phyloP scores from a whole-genome alignment of 306 rosid species.

The Quercus cerris region DNA sequence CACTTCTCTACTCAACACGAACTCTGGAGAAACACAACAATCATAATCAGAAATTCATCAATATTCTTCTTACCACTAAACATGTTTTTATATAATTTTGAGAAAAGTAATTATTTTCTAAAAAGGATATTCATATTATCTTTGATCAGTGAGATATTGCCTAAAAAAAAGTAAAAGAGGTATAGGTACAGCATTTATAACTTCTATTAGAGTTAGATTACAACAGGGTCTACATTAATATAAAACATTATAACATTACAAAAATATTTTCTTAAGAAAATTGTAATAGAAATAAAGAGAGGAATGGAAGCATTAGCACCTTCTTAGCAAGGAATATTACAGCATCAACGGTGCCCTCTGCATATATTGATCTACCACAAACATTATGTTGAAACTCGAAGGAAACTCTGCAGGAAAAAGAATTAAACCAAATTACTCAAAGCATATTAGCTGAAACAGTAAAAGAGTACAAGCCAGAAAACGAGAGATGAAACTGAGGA shows the following conservation, averaged over 20 bases:
- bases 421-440: not conserved
- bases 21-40: not conserved
- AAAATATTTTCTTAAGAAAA: not conserved
- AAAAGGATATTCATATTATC: not conserved
- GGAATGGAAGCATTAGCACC: conserved; percentile 39
- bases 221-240: not conserved
- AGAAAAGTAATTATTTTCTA: not conserved
- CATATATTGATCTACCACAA: conserved; percentile 94
- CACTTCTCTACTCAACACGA: no score
- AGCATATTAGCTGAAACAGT: not conserved
- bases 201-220: not conserved
- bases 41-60: not conserved
- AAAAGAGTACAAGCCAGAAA: not conserved
- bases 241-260: not conserved
- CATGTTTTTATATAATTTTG: not conserved
- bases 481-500: conserved; percentile 2
- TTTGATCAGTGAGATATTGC: not conserved
- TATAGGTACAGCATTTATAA: not conserved
- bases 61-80: not conserved
- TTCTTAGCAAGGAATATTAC: conserved; percentile 78
- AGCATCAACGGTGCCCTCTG: conserved; percentile 91
- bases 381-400: conserved; percentile 97
- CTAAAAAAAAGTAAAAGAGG: not conserved
- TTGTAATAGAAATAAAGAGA: not conserved
- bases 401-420: conserved; percentile 59